Conservation (phyloP, 805 yeast genomes). For the Brettanomyces bruxellensis region DNA sequence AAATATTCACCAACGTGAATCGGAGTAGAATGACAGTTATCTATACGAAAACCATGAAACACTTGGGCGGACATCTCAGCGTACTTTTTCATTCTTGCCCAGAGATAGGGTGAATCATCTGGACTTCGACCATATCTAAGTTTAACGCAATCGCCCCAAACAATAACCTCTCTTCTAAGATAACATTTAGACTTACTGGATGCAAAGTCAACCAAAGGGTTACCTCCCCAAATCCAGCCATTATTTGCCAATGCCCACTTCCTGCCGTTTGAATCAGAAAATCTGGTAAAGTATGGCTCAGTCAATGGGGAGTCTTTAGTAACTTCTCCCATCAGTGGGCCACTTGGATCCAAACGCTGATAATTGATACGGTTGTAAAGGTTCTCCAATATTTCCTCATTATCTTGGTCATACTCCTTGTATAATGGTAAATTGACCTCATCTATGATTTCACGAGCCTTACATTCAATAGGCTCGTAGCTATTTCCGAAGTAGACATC, state of each 20-base stretch:
- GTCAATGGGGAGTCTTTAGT: slow-evolving; percentile 52
- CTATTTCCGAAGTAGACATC: slow-evolving; percentile 2
- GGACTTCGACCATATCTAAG: slow-evolving; percentile 73
- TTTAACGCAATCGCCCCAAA: slow-evolving; percentile 97
- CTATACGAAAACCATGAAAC: slow-evolving; percentile 86
- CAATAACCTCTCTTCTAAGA: slow-evolving; percentile 83
- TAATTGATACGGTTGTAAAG: slow-evolving; percentile 69
- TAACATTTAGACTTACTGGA: slow-evolving; percentile 71
- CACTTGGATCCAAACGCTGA: slow-evolving; percentile 67
- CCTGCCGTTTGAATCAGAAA: slow-evolving; percentile 43
- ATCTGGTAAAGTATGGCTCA: slow-evolving; percentile 83
- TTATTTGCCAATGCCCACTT: slow-evolving; percentile 79
- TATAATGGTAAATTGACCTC: slow-evolving; percentile 72
- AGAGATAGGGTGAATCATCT: slow-evolving; percentile 78
- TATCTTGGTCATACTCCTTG: slow-evolving; percentile 66
- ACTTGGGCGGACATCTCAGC: slow-evolving; percentile 59
- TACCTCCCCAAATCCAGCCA: slow-evolving; percentile 99
- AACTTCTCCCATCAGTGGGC: slow-evolving; percentile 71
- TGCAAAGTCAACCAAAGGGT: slow-evolving; percentile 91
- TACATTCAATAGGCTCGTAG: slow-evolving; percentile 23
- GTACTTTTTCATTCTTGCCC: slow-evolving; percentile 83
- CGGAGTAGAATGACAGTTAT: slow-evolving; percentile 95
- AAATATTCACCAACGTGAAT: slow-evolving; percentile 86
- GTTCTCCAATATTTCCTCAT: slow-evolving; percentile 55
- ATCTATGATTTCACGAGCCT: slow-evolving; percentile 52